Conservation (phyloP, 176 grass and related monocot species). For the Paspalum notatum region DNA sequence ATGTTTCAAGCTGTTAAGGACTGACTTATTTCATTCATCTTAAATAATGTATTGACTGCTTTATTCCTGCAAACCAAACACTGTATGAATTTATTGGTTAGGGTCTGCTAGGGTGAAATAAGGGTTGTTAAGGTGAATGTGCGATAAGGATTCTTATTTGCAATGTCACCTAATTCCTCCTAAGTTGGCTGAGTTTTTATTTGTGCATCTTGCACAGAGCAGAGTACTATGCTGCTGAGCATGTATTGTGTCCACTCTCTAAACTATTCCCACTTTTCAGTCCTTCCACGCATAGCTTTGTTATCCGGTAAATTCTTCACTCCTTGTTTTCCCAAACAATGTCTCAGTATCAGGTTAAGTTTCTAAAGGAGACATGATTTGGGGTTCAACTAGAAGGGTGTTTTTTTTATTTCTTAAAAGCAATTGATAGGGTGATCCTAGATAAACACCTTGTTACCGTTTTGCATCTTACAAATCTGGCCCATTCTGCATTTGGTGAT, state of each 20-base stretch:
- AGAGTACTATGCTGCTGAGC: background rate
- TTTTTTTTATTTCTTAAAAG: slow-evolving; percentile 35
- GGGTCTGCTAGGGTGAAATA: background rate
- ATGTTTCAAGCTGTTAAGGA: background rate
- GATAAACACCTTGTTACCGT: background rate
- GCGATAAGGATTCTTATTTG: background rate
- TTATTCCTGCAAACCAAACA: background rate
- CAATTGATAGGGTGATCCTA: slow-evolving; percentile 21
- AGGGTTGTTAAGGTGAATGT: background rate
- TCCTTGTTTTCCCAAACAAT: background rate
- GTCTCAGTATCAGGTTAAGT: slow-evolving; percentile 2
- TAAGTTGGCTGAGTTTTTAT: background rate
- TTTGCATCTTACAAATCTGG: slow-evolving; percentile 24
- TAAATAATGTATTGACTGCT: background rate
- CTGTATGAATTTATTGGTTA: background rate
- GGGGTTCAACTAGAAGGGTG: background rate
- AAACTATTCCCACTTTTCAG: background rate
- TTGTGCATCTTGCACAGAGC: too few relatives aligned
- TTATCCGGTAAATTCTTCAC: slow-evolving; percentile 20
- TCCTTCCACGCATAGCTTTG: slow-evolving; percentile 24
- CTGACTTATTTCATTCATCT: background rate
- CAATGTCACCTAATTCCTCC: background rate
- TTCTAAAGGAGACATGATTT: background rate
- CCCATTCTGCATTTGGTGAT: slow-evolving; percentile 3
- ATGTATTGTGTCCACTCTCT: background rate